Percentiles rank a stretch among this genome's conserved stretches.
Evolutionary conservation across 1,284 basidiomycete genomes (phyloP).

Genomic region (Ceratobasidium sp.): DNA sequence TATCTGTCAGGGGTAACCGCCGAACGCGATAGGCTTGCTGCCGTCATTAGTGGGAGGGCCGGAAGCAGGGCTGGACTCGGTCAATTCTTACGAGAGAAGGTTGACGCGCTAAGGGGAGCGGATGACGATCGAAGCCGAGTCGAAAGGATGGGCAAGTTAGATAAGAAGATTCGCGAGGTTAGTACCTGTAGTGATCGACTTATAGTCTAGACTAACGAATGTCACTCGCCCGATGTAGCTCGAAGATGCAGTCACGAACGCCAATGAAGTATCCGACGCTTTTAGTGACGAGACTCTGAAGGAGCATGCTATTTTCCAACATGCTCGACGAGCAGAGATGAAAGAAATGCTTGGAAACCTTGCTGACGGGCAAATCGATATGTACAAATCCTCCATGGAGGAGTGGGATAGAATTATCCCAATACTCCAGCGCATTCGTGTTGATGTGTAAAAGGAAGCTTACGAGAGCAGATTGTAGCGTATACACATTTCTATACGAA

Average conservation of each 20-base stretch:
- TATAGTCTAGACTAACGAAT: slow-evolving; percentile 16
- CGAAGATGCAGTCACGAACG: slow-evolving; percentile 94
- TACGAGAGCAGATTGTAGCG: neutral
- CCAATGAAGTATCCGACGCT: slow-evolving; percentile 94
- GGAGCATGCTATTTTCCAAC: slow-evolving; percentile 91
- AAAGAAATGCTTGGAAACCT: slow-evolving; percentile 91
- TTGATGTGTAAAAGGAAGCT: slow-evolving; percentile 71
- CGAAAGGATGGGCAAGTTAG: slow-evolving; percentile 92
- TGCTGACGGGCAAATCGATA: slow-evolving; percentile 94
- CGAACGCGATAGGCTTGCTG: slow-evolving; percentile 92
- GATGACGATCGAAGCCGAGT: slow-evolving; percentile 95
- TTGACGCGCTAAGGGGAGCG: slow-evolving; percentile 90
- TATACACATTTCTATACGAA: neutral
- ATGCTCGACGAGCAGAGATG: slow-evolving; percentile 93
- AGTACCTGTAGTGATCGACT: slow-evolving; percentile 50
- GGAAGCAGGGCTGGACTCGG: slow-evolving; percentile 82
- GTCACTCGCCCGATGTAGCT: slow-evolving; percentile 67
- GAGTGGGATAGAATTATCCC: slow-evolving; percentile 94
- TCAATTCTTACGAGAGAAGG: slow-evolving; percentile 92
- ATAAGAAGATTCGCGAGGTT: slow-evolving; percentile 94
- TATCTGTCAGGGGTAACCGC: slow-evolving; percentile 92
- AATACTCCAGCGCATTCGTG: slow-evolving; percentile 85
- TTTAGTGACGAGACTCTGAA: slow-evolving; percentile 94
- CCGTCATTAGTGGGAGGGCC: slow-evolving; percentile 81
- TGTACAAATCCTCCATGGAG: slow-evolving; percentile 87